Evolutionary conservation across 345 rosid species (phyloP), one percentile per base, ranked within the genome.

Genomic region (Eucalyptus coolabah): DNA sequence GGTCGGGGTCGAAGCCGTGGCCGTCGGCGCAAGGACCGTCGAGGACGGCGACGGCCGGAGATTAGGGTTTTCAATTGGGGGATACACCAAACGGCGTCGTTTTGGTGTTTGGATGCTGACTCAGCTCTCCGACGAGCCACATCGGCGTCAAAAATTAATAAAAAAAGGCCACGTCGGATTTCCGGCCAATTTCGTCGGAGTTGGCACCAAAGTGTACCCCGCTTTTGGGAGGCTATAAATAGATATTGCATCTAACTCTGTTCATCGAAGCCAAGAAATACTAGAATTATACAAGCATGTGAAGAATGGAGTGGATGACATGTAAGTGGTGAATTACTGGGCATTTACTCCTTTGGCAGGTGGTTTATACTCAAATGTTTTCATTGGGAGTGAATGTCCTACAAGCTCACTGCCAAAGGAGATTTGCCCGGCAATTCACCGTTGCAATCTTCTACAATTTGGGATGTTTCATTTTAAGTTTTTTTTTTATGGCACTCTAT

Each of bases 401-500:
- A 44, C 87, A 60, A 88, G 91, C 93, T 80, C 89, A 83, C 90
- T 92, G 94, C 95, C 95, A 91, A 94, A 89, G 95, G 92, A 90
- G 96, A 93, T 94, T 93, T 93, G 92, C 92, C 91, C 91, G 50
- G 90, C 92, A 89, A 91, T 91, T 91, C 90, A 89, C 82, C 92
- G 7, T 45, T 91, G 53, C 92, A 87, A 28, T 14, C 63, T 49
- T n/a, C 49, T 9, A 24, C 3, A 37, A 34, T n/a, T 47, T 7
- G 37, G 51, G 80, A 51, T 40, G 19, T 49, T 32, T 34, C 69
- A 32, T 56, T 56, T 87, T 26, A 45, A 9, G 42, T 8, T 17
- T 67, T 67, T 17, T 67, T 67, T 30, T 12, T 28, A 28, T 63
- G 67, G 17, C 32, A 63, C 32, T 60, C n/a, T 63, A 12, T 63